phyloP scores from a whole-genome alignment of 371 early-diverging fungal species.

The Mortierella sp. region DNA sequence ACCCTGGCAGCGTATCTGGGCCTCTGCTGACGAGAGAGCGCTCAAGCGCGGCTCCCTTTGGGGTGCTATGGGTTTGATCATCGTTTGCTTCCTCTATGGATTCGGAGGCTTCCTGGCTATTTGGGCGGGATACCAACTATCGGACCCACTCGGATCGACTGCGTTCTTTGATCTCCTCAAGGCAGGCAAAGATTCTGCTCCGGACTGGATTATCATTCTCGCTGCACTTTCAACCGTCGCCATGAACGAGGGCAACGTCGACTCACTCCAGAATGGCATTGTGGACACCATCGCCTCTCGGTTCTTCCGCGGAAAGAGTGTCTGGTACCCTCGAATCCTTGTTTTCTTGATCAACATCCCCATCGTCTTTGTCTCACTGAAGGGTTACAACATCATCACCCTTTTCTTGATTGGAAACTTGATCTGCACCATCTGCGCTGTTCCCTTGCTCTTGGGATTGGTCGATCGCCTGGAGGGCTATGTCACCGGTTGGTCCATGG shows the following conservation, averaged over 20 bases:
- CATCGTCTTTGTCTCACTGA: conserved; percentile 56
- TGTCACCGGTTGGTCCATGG: conserved; percentile 52
- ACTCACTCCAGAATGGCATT: conserved; percentile 68
- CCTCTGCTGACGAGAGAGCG: conserved; percentile 61
- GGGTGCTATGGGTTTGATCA: conserved; percentile 54
- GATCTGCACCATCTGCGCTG: conserved; percentile 59
- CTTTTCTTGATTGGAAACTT: conserved; percentile 67
- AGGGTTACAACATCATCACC: conserved; percentile 57
- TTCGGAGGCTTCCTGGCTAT: conserved; percentile 66
- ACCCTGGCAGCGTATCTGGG: conserved; percentile 74
- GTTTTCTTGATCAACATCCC: conserved; percentile 68
- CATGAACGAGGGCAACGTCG: conserved; percentile 69
- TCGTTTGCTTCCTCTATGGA: conserved; percentile 66
- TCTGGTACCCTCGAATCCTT: conserved; percentile 58
- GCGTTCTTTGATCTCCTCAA: conserved; percentile 64
- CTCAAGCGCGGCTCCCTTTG: conserved; percentile 58
- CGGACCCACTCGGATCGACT: conserved; percentile 40
- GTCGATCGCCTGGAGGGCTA: conserved; percentile 50
- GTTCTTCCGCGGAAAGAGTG: conserved; percentile 56
- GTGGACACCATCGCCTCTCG: conserved; percentile 62
- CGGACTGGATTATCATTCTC: conserved; percentile 60
- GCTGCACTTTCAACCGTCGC: conserved; percentile 54
- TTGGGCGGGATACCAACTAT: conserved; percentile 59
- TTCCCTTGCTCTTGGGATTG: conserved; percentile 67
- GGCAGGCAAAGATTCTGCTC: conserved; percentile 40